These are phyloP conservation scores for Chalara sp. DNA, from an alignment of 2,329 filamentous ascomycete genomes.

Conservation along the genomic window DNA sequence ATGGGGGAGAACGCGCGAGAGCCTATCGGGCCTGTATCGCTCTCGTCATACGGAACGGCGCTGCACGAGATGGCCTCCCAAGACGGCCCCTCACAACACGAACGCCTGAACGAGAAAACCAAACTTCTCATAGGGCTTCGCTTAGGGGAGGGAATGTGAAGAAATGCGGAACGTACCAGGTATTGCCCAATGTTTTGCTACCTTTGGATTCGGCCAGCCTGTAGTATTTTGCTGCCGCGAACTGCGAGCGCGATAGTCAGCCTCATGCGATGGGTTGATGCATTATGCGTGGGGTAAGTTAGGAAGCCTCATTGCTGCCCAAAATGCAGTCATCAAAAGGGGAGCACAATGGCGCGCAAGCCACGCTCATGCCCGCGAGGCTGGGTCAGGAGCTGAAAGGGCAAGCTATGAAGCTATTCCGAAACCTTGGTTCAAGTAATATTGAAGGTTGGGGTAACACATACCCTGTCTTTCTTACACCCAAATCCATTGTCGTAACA, in stretches of 20 bases:
- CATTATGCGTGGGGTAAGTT: conserved; percentile 12
- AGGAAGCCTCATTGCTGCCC: conserved; percentile 36
- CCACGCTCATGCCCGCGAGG: conserved; percentile 19
- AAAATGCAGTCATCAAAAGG: conserved; percentile 28
- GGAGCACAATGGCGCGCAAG: conserved; percentile 14
- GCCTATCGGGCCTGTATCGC: conserved; percentile 17
- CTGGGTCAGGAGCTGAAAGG: conserved; percentile 15
- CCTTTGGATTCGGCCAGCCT: conserved; percentile 84
- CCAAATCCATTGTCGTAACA: conserved; percentile 97
- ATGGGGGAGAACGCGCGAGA: conserved; percentile 6
- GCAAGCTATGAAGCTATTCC: conserved; percentile 17
- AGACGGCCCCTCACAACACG: neutral
- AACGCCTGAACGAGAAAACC: neutral
- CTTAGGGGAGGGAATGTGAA: conserved; percentile 3
- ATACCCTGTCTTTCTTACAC: conserved; percentile 96
- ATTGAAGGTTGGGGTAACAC: conserved; percentile 30
- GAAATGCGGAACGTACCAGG: conserved; percentile 63
- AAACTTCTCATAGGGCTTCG: too few relatives aligned
- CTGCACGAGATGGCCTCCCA: conserved; percentile 11
- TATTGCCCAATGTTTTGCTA: conserved; percentile 86
- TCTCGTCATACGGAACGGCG: conserved; percentile 27
- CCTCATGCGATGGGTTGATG: conserved; percentile 33
- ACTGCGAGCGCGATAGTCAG: conserved; percentile 47
- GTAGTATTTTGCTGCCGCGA: conserved; percentile 80
- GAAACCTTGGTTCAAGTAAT: conserved; percentile 10